A percentile compares a stretch with the other conserved stretches of the same genome.
Evolutionary conservation across 768 basidiomycete species (phyloP).

Genomic region (Hysterangium stoloniferum): DNA sequence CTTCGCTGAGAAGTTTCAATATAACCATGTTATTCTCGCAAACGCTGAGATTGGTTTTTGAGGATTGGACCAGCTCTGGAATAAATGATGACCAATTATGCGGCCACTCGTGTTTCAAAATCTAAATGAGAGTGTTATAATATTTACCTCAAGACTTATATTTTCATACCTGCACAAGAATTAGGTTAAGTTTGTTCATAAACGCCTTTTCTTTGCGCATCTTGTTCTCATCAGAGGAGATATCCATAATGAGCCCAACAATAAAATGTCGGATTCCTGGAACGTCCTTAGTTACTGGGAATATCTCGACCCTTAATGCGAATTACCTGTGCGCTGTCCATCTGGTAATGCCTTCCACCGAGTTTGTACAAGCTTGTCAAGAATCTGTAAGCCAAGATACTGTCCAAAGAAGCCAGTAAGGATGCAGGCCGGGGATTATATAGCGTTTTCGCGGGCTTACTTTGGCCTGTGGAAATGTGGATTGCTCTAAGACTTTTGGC

Average conservation of each 20-base stretch:
- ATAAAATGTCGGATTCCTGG: slow-evolving; percentile 94
- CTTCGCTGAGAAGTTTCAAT: slow-evolving; percentile 92
- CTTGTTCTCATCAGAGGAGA: slow-evolving; percentile 82
- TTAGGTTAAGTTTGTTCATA: slow-evolving; percentile 93
- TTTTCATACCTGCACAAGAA: slow-evolving; percentile 75
- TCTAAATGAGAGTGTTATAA: slow-evolving; percentile 39
- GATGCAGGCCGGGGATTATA: background rate
- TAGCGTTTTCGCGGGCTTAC: slow-evolving; percentile 26
- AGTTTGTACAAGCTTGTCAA: slow-evolving; percentile 91
- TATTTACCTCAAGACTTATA: slow-evolving; percentile 2
- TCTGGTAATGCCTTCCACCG: slow-evolving; percentile 95
- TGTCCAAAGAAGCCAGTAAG: slow-evolving; percentile 25
- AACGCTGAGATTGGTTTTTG: slow-evolving; percentile 89
- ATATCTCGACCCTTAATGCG: background rate
- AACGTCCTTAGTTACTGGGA: slow-evolving; percentile 13
- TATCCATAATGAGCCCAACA: slow-evolving; percentile 86
- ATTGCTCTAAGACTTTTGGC: slow-evolving; percentile 83
- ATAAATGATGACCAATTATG: slow-evolving; percentile 99
- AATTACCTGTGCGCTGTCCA: slow-evolving; percentile 79
- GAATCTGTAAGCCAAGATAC: slow-evolving; percentile 96
- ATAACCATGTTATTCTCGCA: slow-evolving; percentile 99
- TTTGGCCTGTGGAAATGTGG: slow-evolving; percentile 81
- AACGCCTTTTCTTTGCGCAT: slow-evolving; percentile 92
- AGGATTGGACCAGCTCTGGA: slow-evolving; percentile 92
- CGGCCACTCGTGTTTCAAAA: slow-evolving; percentile 99